These are phyloP conservation scores for Hypoxylon trugodes DNA, from an alignment of 495 filamentous ascomycete genomes.

Conservation along the genomic window DNA sequence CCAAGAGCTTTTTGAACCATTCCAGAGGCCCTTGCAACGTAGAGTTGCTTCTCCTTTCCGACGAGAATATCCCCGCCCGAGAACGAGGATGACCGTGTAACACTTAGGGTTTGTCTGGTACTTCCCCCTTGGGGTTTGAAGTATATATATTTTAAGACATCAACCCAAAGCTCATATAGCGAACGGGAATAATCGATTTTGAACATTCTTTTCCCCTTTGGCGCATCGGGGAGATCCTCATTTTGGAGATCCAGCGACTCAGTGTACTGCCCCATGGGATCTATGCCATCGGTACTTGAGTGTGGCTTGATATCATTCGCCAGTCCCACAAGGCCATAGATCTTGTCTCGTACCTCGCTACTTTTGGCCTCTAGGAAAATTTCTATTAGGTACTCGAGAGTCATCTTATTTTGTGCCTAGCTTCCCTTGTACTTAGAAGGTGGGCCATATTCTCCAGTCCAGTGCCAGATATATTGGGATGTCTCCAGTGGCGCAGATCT, in stretches of 20 bases:
- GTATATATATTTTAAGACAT: conserved; percentile 1
- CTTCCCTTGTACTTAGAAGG: background rate
- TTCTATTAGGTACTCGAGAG: background rate
- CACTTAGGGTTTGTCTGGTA: too few relatives aligned
- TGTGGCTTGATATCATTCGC: conserved; percentile 1
- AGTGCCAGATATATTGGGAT: too few relatives aligned
- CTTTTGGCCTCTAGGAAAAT: background rate
- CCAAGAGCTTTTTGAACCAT: conserved; percentile 1
- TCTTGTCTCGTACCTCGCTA: background rate
- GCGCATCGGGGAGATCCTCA: background rate
- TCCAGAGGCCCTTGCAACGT: background rate
- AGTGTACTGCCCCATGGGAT: background rate
- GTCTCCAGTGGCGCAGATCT: background rate
- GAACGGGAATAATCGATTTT: conserved; percentile 5
- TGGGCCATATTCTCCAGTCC: background rate
- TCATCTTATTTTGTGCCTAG: conserved; percentile 2
- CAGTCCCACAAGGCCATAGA: conserved; percentile 3
- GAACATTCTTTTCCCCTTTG: background rate
- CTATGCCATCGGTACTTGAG: background rate
- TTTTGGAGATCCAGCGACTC: background rate
- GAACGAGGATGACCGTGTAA: too few relatives aligned
- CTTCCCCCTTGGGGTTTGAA: too few relatives aligned
- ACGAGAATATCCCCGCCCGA: background rate
- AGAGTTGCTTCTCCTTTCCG: background rate
- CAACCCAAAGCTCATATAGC: background rate